These are phyloP conservation scores for Rhododendron ovatum DNA, from an alignment of 148 eudicot genomes.

Conservation along the genomic window DNA sequence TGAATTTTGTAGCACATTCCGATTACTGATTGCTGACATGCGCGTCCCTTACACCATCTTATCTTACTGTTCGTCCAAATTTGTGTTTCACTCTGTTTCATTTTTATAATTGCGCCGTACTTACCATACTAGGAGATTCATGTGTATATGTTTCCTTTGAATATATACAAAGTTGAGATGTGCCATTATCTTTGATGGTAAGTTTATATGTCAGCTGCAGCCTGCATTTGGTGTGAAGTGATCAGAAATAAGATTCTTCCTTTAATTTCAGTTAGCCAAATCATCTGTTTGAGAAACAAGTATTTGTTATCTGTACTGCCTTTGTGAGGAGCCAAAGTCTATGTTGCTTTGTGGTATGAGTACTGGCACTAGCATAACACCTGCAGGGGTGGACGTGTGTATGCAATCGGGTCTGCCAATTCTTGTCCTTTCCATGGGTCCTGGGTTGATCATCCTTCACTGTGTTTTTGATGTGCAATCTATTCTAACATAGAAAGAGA, in stretches of 20 bases:
- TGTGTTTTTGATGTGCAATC: not conserved
- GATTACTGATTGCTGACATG: not conserved
- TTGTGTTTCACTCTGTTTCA: not conserved
- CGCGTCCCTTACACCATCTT: not conserved
- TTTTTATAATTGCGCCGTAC: not conserved
- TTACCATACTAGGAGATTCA: not conserved
- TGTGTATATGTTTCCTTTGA: not conserved
- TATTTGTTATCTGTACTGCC: not conserved
- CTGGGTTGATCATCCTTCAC: not conserved
- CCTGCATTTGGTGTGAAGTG: not conserved
- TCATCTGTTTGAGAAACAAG: not conserved
- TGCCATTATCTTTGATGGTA: not conserved
- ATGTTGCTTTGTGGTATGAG: not conserved
- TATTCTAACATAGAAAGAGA: no score
- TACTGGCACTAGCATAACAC: not conserved
- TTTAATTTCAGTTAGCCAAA: not conserved
- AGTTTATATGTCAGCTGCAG: not conserved
- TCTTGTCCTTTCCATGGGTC: not conserved
- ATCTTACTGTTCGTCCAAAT: not conserved
- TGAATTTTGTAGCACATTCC: not conserved
- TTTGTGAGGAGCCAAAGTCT: not conserved
- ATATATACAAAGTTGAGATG: not conserved
- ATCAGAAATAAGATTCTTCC: not conserved
- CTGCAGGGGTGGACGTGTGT: not conserved
- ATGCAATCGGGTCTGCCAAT: not conserved